Conservation (phyloP, 2,329 filamentous ascomycete genomes). For the Aspergillus oerlinghausenensis region DNA sequence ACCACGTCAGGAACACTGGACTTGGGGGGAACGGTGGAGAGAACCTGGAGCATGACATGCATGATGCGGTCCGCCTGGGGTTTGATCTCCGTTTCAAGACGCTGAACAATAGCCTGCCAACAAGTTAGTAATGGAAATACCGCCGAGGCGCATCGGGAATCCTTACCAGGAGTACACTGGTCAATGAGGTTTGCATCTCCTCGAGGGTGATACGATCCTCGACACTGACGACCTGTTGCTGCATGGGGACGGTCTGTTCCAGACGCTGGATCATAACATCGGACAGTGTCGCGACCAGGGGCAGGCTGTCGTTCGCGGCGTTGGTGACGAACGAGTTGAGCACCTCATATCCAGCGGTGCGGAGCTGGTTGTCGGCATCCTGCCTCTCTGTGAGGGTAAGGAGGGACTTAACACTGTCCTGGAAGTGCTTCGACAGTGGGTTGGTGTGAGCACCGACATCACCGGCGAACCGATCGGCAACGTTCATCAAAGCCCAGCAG, state of each 20-base stretch:
- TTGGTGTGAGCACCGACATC: constrained; percentile 76
- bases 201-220: constrained; percentile 94
- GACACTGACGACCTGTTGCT: constrained; percentile 89
- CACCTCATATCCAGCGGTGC: constrained; percentile 95
- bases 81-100: constrained; percentile 84
- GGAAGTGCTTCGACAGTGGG: constrained; percentile 84
- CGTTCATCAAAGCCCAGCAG: constrained; percentile 98
- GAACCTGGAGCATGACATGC: constrained; percentile 76
- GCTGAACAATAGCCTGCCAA: constrained; percentile 69
- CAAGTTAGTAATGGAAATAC: background rate
- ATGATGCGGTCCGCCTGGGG: constrained; percentile 93
- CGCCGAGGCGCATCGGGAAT: background rate
- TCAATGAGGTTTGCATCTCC: constrained; percentile 95
- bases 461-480: constrained; percentile 90
- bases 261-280: constrained; percentile 86
- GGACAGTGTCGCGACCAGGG: constrained; percentile 74
- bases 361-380: constrained; percentile 80
- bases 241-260: constrained; percentile 83
- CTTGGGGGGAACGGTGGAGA: constrained; percentile 72
- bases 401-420: constrained; percentile 81
- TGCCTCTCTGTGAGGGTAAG: constrained; percentile 75
- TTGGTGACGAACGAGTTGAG: constrained; percentile 92
- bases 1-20: constrained; percentile 92
- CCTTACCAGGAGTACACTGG: constrained; percentile 71
- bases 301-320: constrained; percentile 78